Evolutionary conservation across 2,329 filamentous ascomycete species (phyloP), one percentile per base, ranked within the genome.

Genomic region (Hymenoscyphus fructigenus): DNA sequence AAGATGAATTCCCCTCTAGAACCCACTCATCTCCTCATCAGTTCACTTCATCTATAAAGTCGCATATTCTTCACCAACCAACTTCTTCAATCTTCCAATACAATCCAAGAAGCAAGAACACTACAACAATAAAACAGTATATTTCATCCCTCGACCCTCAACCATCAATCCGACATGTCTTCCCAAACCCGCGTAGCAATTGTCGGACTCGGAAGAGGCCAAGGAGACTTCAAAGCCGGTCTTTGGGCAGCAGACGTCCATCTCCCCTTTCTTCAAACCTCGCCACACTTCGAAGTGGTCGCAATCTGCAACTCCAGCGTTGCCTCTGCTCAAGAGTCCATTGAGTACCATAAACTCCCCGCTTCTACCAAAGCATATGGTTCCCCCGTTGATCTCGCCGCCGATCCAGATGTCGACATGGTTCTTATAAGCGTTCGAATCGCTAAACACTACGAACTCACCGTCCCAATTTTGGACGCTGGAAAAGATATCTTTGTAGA

Each of bases 191-290:
- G 69, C 9, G 63, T 70, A 29, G 67, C 66, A 26, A 65, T 70
- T 12, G 65, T 69, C 55, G 70, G 69, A 28, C 61, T 70, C 15
- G 41, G 63, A 15, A 26, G 29, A 28, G 32, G 29, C 28, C 14
- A 12, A n/a, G 41, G 47, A n/a, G 34, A 7, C 15, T 41, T 58
- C 14, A 47, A 34, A 26, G 63, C 67, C 0, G 74, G 72, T 7
- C 29, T 61, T 0, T 89, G 86, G 86, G 85, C 84, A 2, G 78
- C 76, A 36, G 69, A 72, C 29, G 84, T 82, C 2, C 87, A 89
- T 70, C 80, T 89, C 0, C 85, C 87, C 0, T 65, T 38, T 53
- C 60, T 70, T 17, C 55, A 55, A 4, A 61, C 62, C 23, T 68
- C 65, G 3, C 61, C 68, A 6, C 71, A 74, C 9, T 84, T 82